These are phyloP conservation scores for Fusarium zealandicum DNA, from an alignment of 2,329 filamentous ascomycete genomes.

Conservation along the genomic window DNA sequence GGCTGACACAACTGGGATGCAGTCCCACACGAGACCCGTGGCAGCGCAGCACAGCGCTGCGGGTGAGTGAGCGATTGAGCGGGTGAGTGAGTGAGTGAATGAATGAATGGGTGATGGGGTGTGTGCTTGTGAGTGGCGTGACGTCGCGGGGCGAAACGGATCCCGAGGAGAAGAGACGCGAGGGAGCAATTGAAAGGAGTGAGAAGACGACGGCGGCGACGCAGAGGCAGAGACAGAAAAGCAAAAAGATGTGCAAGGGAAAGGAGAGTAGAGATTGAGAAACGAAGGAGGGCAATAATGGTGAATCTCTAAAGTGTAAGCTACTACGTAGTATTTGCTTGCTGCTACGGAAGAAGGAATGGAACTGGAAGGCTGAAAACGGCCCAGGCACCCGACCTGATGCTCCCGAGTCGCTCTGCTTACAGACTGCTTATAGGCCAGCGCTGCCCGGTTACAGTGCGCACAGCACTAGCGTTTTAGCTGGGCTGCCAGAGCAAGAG, in stretches of 20 bases:
- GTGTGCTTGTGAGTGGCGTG: constrained; percentile 24
- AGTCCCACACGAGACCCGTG: constrained; percentile 26
- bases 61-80: no score
- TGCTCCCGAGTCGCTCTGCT: neutral
- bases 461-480: constrained; percentile 21
- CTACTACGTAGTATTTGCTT: no score
- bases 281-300: neutral
- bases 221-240: constrained; percentile 1
- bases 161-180: neutral
- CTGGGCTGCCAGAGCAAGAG: neutral
- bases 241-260: constrained; percentile 2
- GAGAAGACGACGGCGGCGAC: neutral
- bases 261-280: neutral
- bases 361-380: constrained; percentile 16
- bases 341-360: neutral
- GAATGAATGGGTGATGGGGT: neutral
- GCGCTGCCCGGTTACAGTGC: constrained; percentile 25
- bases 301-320: constrained; percentile 13
- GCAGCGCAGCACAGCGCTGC: constrained; percentile 20
- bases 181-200: constrained; percentile 7
- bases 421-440: neutral
- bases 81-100: constrained; percentile 9
- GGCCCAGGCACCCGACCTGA: constrained; percentile 16
- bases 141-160: constrained; percentile 18
- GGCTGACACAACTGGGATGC: constrained; percentile 27